Evolutionary conservation across 176 grass and related monocot genomes (phyloP).

Genomic region (Thinopyrum elongatum): DNA sequence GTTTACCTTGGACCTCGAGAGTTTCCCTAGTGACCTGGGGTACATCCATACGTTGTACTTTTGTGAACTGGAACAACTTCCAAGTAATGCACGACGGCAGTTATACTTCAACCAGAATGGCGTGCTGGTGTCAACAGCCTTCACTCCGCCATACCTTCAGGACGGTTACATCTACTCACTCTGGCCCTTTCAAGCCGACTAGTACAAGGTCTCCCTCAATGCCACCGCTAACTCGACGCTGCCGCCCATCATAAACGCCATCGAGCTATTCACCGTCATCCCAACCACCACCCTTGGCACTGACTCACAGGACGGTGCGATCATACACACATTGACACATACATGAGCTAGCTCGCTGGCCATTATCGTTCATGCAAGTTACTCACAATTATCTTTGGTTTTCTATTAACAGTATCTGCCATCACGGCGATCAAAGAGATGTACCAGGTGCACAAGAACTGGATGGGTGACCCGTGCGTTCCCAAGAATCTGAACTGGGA

Average conservation of each 20-base stretch:
- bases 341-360: not conserved
- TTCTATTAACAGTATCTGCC: slow-evolving; percentile 35
- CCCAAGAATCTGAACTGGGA: slow-evolving; percentile 49
- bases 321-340: not conserved
- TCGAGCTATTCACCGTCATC: slow-evolving; percentile 45
- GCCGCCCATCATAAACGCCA: slow-evolving; percentile 59
- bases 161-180: not conserved
- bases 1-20: too few species aligned
- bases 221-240: slow-evolving; percentile 41
- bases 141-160: slow-evolving; percentile 23
- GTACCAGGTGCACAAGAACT: slow-evolving; percentile 47
- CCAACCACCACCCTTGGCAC: slow-evolving; percentile 7
- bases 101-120: slow-evolving; percentile 34
- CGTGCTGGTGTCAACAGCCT: not conserved
- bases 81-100: not conserved
- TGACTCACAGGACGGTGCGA: slow-evolving; percentile 38
- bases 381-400: not conserved
- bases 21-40: not conserved
- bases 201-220: slow-evolving; percentile 33
- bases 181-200: not conserved
- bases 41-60: slow-evolving; percentile 25
- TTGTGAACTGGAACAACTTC: slow-evolving; percentile 15
- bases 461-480: slow-evolving; percentile 65
- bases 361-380: too few species aligned
- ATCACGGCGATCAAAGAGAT: slow-evolving; percentile 39